phyloP scores from a whole-genome alignment of 2,329 filamentous ascomycete species.

The Emmonsia crescens region DNA sequence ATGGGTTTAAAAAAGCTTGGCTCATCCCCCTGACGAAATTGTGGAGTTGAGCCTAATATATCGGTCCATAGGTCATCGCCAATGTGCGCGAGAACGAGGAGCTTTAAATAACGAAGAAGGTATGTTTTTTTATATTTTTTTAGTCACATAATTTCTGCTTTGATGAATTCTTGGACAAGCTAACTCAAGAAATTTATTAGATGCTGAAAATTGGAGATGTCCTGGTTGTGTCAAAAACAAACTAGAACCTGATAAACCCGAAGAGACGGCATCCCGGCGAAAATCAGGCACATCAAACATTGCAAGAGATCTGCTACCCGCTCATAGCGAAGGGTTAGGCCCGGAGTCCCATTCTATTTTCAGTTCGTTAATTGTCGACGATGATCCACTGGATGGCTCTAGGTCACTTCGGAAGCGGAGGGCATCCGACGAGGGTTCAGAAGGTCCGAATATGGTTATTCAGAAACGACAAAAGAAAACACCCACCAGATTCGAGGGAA shows the following conservation, averaged over 20 bases:
- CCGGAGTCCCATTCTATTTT: constrained; percentile 68
- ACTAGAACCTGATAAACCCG: constrained; percentile 22
- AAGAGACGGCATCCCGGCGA: constrained; percentile 25
- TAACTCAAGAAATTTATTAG: constrained; percentile 31
- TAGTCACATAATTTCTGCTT: constrained; percentile 5
- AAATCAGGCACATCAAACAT: constrained; percentile 55
- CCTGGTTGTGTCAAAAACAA: constrained; percentile 41
- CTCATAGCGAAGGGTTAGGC: constrained; percentile 52
- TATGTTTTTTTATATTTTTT: constrained; percentile 34
- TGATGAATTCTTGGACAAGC: background rate
- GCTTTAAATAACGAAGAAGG: constrained; percentile 53
- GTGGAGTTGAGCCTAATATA: constrained; percentile 29
- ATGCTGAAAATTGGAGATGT: constrained; percentile 52
- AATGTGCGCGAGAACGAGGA: constrained; percentile 69
- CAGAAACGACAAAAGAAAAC: constrained; percentile 40
- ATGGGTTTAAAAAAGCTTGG: constrained; percentile 20
- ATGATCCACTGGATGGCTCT: constrained; percentile 64
- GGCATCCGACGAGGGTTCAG: constrained; percentile 56
- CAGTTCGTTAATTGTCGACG: constrained; percentile 59
- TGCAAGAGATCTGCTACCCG: constrained; percentile 60
- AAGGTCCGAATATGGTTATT: constrained; percentile 34
- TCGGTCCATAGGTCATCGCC: constrained; percentile 64
- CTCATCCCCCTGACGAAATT: constrained; percentile 19
- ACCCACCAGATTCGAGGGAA: constrained; percentile 18
- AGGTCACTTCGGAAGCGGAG: constrained; percentile 75